Percentiles rank a stretch among this genome's conserved stretches.
phyloP scores from a whole-genome alignment of 768 basidiomycete species.

The Candolleomyces efflorescens region DNA sequence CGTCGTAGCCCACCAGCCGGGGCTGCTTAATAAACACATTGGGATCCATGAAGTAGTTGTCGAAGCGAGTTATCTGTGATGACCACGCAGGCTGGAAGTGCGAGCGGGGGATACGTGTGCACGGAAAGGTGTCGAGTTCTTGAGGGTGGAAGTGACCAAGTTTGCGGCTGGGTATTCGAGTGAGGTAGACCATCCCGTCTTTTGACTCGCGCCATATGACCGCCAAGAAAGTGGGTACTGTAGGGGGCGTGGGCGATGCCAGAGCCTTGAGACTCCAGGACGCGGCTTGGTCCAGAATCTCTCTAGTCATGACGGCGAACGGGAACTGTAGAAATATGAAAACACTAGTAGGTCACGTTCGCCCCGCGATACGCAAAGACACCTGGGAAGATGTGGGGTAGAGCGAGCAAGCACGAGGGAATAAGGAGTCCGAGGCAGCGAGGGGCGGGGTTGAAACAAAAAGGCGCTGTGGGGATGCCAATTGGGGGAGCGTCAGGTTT shows the following conservation, averaged over 20 bases:
- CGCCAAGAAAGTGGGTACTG: slow-evolving; percentile 7
- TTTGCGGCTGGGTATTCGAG: slow-evolving; percentile 2
- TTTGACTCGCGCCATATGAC: slow-evolving; percentile 5
- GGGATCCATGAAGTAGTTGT: background rate
- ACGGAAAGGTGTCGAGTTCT: background rate
- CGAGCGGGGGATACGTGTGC: background rate
- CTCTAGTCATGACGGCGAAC: background rate
- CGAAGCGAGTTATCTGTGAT: slow-evolving; percentile 1
- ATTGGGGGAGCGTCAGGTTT: background rate
- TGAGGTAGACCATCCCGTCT: background rate
- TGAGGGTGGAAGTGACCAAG: slow-evolving; percentile 3
- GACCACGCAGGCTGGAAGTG: slow-evolving; percentile 9
- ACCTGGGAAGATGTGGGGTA: background rate
- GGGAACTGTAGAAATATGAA: background rate
- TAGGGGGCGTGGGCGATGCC: background rate
- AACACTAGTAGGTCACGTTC: too few relatives aligned
- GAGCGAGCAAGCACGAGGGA: too few relatives aligned
- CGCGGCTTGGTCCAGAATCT: slow-evolving; percentile 9
- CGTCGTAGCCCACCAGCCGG: slow-evolving; percentile 10
- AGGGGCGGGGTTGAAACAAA: too few relatives aligned
- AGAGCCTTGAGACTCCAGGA: slow-evolving; percentile 8
- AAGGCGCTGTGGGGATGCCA: slow-evolving; percentile 2
- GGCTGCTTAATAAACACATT: slow-evolving; percentile 9
- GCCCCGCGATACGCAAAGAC: background rate
- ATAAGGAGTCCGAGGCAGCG: background rate